These are phyloP conservation scores for Diaporthe citriasiana DNA, from an alignment of 2,329 filamentous ascomycete genomes.

Conservation along the genomic window DNA sequence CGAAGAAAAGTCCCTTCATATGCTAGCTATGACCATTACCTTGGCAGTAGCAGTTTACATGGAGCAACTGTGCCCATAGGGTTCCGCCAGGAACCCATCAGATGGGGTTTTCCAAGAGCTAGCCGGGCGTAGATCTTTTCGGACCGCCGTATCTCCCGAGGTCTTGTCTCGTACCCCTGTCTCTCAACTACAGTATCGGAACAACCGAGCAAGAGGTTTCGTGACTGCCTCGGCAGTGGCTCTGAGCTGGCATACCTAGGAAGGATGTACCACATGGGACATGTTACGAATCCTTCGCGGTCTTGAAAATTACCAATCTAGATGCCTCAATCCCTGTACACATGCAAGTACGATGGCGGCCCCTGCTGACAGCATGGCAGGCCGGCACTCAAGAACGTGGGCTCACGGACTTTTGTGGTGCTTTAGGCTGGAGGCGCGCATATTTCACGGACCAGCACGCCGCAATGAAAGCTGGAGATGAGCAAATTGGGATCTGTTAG, in stretches of 20 bases:
- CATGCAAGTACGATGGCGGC: not conserved
- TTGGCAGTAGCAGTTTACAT: not conserved
- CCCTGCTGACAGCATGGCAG: not conserved
- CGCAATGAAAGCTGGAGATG: conserved; percentile 1
- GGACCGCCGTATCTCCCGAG: conserved; percentile 23
- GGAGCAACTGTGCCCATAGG: not conserved
- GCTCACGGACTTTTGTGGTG: not conserved
- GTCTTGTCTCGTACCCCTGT: conserved; percentile 15
- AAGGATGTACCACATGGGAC: not conserved
- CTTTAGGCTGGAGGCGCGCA: not conserved
- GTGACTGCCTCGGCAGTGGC: not conserved
- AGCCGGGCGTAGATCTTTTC: conserved; percentile 25
- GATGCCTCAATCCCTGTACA: not conserved
- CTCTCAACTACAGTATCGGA: conserved; percentile 7
- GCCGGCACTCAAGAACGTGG: conserved; percentile 1
- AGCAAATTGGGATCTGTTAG: conserved; percentile 22
- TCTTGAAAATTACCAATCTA: not conserved
- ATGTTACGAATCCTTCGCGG: not conserved
- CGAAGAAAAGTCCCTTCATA: not conserved
- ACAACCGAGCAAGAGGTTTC: conserved; percentile 6
- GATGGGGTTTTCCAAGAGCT: not conserved
- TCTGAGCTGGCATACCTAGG: not conserved
- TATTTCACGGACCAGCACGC: not conserved
- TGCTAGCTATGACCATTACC: not conserved
- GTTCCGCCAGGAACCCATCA: not conserved